phyloP scores from a whole-genome alignment of 805 yeast species.

The Saturnispora zaruensis region DNA sequence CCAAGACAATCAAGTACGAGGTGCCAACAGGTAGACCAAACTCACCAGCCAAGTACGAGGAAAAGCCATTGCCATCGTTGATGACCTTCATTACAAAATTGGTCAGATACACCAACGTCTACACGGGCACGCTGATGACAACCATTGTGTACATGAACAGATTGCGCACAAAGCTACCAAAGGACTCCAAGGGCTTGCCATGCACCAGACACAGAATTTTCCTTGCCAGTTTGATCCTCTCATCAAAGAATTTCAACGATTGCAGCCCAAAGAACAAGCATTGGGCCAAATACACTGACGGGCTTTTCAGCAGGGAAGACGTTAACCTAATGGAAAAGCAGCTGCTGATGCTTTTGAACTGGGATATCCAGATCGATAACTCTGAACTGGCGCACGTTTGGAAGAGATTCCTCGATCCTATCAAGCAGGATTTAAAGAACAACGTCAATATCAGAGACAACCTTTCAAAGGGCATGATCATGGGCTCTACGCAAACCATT shows the following conservation, averaged over 20 bases:
- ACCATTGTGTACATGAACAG: slow-evolving; percentile 61
- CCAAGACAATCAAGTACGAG: slow-evolving; percentile 29
- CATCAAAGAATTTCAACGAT: slow-evolving; percentile 71
- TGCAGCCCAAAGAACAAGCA: slow-evolving; percentile 69
- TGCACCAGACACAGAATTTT: slow-evolving; percentile 75
- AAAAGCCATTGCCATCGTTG: slow-evolving; percentile 52
- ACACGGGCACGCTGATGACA: slow-evolving; percentile 69
- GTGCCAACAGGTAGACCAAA: slow-evolving; percentile 25
- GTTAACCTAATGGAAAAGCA: slow-evolving; percentile 78
- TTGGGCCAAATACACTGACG: slow-evolving; percentile 76
- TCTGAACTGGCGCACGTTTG: slow-evolving; percentile 36
- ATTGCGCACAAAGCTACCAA: slow-evolving; percentile 52
- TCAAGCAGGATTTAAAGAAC: slow-evolving; percentile 31
- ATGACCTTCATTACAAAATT: slow-evolving; percentile 66
- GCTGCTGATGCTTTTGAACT: slow-evolving; percentile 54
- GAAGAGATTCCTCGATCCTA: slow-evolving; percentile 43
- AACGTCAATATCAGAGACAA: slow-evolving; percentile 26
- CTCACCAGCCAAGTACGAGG: slow-evolving; percentile 26
- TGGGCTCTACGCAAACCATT: slow-evolving; percentile 25
- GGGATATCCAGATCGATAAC: slow-evolving; percentile 51
- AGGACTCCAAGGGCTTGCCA: slow-evolving; percentile 67
- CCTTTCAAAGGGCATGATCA: slow-evolving; percentile 23
- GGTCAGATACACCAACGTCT: slow-evolving; percentile 70
- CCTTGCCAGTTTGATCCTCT: slow-evolving; percentile 62
- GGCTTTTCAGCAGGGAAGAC: slow-evolving; percentile 57